Evolutionary conservation across 2,329 filamentous ascomycete species (phyloP), one percentile per base, ranked within the genome.

Genomic region (Colletotrichum chlorophyti): DNA sequence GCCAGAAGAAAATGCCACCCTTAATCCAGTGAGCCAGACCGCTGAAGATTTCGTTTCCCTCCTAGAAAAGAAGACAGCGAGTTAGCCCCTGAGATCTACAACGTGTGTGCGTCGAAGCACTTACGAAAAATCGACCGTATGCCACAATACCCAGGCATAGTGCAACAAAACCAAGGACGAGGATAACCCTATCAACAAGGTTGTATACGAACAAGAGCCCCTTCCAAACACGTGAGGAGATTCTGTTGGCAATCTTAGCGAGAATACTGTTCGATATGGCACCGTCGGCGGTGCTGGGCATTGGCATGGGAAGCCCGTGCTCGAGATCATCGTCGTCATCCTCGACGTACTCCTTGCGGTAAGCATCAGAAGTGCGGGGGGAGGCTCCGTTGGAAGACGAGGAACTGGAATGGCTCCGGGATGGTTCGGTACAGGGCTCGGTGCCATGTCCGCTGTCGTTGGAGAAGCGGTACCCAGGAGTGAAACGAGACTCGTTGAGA

Each of bases 1-100:
- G 91, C 88, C 91, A 95, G 76, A 97, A 92, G 79, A 98, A 98
- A 52, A 98, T 90, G 4, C 91, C 91, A 41, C 94, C 94, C 72
- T 98, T 98, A 72, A 97, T 87, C 78, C 91, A 97, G 70, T 98
- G 94, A 7, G 94, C 94, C 37, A 97, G 80, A 2, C 94, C 92
- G 65, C 88, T 93, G 78, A 94, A 96, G 55, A 97, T 78, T 3
- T 80, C 79, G 19, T 73, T 72, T 5, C 84, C 89, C 71, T 89
- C 87, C 89, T 93, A 64, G 17, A 31, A 9, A 19, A 26, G n/a
- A n/a, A n/a, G n/a, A n/a, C n/a, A n/a, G n/a, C n/a, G n/a, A 14
- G 29, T 27, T 42, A 31, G 29, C 27, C 19, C 41, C 49, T 40
- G 27, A 38, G 27, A 4, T 12, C 11, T 14, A 26, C 19, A 7